Base-by-base conservation (phyloP, 1,284 basidiomycete genomes). In the Omphalotus olearius region DNA sequence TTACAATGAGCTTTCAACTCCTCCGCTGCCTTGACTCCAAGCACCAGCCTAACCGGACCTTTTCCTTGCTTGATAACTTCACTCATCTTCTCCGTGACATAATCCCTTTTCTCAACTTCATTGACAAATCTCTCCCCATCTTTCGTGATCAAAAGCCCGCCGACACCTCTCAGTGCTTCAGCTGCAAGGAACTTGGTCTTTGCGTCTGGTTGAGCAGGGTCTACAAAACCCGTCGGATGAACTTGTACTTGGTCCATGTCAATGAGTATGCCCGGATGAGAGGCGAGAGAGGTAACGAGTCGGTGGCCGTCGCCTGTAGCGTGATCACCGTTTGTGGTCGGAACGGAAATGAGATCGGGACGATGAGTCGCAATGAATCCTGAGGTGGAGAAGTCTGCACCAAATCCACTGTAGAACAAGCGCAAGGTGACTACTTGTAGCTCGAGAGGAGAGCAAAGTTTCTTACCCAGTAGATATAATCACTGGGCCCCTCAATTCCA, bases 231-330 rank as follows among this genome's bases (percentile, higher is more conserved):
- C 13, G 91, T 93, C 4, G 88, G 88, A 64, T 91, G 88, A 11
- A 91, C 88, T 67, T 93, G 91, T 14, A 93, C 88, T 71, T 93
- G 92, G 68, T 92, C 89, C 58, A 93, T 80, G 65, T 93, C 91
- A 61, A 91, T 76, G 2, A 77, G 85, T 59, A 76, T 80, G 42
- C 87, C 88, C 53, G 89, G 88, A 58, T 86, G 78, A 13, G 51
- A 36, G 7, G 45, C 9, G 89, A 50, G 40, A 14, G 53, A 54
- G 9, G 59, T 79, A 20, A 85, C 85, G 69, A 91, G 79, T 71
- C 89, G 89, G 65, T 86, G 83, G 23, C 89, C 89, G 60, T 91
- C 88, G 60, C 90, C 89, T 1, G 88, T 91, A 59, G 85, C 91
- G 69, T 91, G 89, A 62, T 90, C 87, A 52, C 88, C 89, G 65